Percentiles rank a stretch among this genome's conserved stretches.
Evolutionary conservation across 148 eudicot species (phyloP).

Genomic region (Polygonum maritimum): DNA sequence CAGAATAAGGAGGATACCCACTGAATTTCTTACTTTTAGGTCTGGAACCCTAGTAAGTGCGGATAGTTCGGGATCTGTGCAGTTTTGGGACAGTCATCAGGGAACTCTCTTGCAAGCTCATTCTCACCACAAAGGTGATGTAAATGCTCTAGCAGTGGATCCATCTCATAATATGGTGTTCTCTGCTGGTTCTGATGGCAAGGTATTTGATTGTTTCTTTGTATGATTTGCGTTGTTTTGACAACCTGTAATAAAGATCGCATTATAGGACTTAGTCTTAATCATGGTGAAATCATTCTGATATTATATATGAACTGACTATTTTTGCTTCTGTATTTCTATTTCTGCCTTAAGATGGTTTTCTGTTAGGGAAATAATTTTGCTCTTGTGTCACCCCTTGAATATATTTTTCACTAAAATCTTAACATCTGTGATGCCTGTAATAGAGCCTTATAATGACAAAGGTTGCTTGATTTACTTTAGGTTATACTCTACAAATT

Average conservation of each 20-base stretch:
- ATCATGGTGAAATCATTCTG: not conserved
- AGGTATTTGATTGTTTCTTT: conserved; percentile 35
- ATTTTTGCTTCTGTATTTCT: not conserved
- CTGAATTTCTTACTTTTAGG: conserved; percentile 27
- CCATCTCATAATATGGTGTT: conserved; percentile 80
- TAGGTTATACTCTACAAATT: conserved; percentile 81
- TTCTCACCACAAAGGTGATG: conserved; percentile 85
- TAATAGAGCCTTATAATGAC: conserved; percentile 1
- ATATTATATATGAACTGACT: not conserved
- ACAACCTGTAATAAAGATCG: not conserved
- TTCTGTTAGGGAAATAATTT: not conserved
- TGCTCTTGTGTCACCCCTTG: not conserved
- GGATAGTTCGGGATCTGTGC: conserved; percentile 89
- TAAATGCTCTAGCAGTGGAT: conserved; percentile 67
- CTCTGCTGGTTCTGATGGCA: conserved; percentile 95
- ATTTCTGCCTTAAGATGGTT: not conserved
- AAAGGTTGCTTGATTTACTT: not conserved
- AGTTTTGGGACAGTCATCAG: conserved; percentile 79
- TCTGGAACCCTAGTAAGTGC: conserved; percentile 77
- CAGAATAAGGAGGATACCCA: not conserved
- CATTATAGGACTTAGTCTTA: not conserved
- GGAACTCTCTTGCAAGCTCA: conserved; percentile 88
- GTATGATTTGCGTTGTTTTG: not conserved
- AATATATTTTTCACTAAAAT: not conserved
- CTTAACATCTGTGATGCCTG: not conserved